These are phyloP conservation scores for Orbilia blumenaviensis DNA, from an alignment of 2,329 filamentous ascomycete species.

Conservation along the genomic window DNA sequence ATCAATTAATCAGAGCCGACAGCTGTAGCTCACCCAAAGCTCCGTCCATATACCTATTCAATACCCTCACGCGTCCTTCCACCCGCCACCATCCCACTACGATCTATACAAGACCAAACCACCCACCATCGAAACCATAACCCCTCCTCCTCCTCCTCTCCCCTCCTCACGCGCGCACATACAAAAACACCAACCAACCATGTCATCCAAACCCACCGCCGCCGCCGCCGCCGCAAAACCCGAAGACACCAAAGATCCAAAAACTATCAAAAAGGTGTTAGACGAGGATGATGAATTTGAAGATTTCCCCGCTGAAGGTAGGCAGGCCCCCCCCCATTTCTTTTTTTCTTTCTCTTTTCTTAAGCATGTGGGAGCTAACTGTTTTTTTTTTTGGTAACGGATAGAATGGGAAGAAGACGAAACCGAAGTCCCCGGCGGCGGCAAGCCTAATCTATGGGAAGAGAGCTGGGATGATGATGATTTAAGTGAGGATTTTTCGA, in stretches of 20 bases:
- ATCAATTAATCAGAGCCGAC: background rate
- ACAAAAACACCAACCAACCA: background rate
- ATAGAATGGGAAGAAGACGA: constrained; percentile 93
- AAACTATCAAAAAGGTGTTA: constrained; percentile 69
- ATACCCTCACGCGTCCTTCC: constrained; percentile 17
- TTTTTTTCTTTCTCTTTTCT: background rate
- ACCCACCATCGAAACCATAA: background rate
- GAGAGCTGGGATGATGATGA: constrained; percentile 99
- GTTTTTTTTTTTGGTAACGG: background rate
- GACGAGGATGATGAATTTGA: constrained; percentile 99
- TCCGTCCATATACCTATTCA: background rate
- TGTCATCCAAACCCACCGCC: constrained; percentile 52
- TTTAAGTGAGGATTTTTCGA: constrained; percentile 93
- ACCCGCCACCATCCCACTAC: background rate
- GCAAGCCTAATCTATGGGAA: constrained; percentile 90
- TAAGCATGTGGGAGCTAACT: background rate
- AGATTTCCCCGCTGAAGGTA: constrained; percentile 96
- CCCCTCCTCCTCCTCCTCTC: background rate
- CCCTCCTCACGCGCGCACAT: background rate
- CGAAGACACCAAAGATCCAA: constrained; percentile 46
- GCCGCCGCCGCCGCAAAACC: constrained; percentile 38
- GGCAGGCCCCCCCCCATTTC: too few species aligned
- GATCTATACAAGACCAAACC: background rate
- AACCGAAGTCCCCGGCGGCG: constrained; percentile 78
- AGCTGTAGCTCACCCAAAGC: background rate